Conservation (phyloP, 164 flowering plant species). For the Stephania cephalantha region DNA sequence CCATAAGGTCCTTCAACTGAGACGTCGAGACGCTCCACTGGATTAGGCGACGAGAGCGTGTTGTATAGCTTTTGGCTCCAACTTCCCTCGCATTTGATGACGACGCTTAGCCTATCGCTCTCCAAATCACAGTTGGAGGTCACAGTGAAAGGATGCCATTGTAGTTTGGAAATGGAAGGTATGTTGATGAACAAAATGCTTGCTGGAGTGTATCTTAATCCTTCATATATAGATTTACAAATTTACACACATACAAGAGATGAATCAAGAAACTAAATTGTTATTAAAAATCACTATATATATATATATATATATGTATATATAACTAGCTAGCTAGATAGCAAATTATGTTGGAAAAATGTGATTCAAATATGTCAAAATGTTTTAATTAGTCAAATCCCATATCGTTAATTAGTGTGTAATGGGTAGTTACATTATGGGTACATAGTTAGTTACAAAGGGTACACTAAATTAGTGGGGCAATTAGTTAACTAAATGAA, state of each 20-base stretch:
- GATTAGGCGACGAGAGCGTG: conserved; percentile 39
- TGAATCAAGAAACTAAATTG: not conserved
- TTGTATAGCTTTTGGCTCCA: conserved; percentile 64
- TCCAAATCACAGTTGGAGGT: conserved; percentile 54
- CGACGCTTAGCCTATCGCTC: conserved; percentile 49
- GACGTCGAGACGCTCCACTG: conserved; percentile 45
- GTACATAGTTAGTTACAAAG: too few relatives aligned
- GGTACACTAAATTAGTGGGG: too few relatives aligned
- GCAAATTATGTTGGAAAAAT: too few relatives aligned
- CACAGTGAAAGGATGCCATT: conserved; percentile 84
- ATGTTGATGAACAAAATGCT: conserved; percentile 53
- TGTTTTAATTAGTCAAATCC: too few relatives aligned
- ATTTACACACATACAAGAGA: too few relatives aligned
- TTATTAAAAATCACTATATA: not conserved
- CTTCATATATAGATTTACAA: conserved; percentile 18
- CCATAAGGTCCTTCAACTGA: conserved; percentile 90
- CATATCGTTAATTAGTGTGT: too few relatives aligned
- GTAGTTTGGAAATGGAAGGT: conserved; percentile 61
- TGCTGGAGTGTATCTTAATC: conserved; percentile 44
- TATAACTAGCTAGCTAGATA: too few relatives aligned
- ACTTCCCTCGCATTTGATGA: conserved; percentile 47
- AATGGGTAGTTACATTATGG: too few relatives aligned
- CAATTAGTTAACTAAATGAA: too few relatives aligned
- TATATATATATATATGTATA: too few relatives aligned
- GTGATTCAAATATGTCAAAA: too few relatives aligned